Percentiles rank a stretch among this genome's conserved stretches.
phyloP scores from a whole-genome alignment of 805 yeast species.

The Candida pini region DNA sequence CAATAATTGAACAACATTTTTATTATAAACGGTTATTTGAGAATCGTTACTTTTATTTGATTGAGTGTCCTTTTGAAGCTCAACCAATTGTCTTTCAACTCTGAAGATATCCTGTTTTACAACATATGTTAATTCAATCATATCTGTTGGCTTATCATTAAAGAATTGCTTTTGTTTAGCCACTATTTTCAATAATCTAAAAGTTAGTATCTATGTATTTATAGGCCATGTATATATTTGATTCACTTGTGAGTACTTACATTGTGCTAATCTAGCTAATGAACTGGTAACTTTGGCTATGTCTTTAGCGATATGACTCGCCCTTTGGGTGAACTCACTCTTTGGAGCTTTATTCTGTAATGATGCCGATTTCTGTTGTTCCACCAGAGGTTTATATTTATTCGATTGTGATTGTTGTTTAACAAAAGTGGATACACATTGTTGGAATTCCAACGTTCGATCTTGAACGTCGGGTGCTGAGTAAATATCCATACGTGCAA shows the following conservation, averaged over 20 bases:
- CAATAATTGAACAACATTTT: constrained; percentile 79
- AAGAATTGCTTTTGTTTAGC: constrained; percentile 89
- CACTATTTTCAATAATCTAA: constrained; percentile 25
- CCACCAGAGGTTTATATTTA: constrained; percentile 21
- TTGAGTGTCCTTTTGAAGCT: constrained; percentile 48
- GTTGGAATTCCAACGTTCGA: constrained; percentile 88
- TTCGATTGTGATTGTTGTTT: constrained; percentile 34
- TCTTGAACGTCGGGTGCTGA: constrained; percentile 50
- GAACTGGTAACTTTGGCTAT: constrained; percentile 80
- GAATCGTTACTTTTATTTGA: constrained; percentile 38
- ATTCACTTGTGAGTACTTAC: constrained; percentile 24
- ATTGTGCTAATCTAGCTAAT: constrained; percentile 65
- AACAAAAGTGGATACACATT: constrained; percentile 76
- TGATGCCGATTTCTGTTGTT: constrained; percentile 11
- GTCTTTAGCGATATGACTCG: constrained; percentile 81
- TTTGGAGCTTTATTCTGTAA: constrained; percentile 27
- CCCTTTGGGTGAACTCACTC: constrained; percentile 63
- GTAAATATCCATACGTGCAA: constrained; percentile 22
- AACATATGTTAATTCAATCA: constrained; percentile 84
- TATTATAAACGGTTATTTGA: constrained; percentile 70
- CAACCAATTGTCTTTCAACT: constrained; percentile 66
- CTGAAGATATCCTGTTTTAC: constrained; percentile 82
- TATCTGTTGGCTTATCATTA: constrained; percentile 91
- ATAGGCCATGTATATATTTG: not conserved
- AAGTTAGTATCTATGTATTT: not conserved